Conservation (phyloP, 202 grass and related monocot genomes). For the Eragrostis tef region DNA sequence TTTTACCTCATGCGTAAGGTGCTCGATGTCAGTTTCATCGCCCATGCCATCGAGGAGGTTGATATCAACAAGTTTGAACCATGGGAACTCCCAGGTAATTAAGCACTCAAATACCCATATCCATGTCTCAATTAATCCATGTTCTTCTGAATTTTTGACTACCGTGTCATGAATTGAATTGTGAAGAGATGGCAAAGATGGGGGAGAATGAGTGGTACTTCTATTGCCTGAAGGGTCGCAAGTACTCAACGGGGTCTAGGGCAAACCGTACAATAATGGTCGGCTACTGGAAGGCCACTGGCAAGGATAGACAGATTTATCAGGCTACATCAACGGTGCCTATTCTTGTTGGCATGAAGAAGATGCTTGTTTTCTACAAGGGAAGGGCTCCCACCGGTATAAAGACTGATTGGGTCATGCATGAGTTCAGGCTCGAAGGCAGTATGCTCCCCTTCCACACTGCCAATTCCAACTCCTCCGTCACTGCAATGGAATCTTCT, state of each 20-base stretch:
- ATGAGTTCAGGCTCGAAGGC: constrained; percentile 71
- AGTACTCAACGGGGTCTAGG: constrained; percentile 72
- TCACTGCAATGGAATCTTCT: background rate
- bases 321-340: background rate
- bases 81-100: background rate
- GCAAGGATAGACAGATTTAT: constrained; percentile 70
- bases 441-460: constrained; percentile 1
- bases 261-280: constrained; percentile 68
- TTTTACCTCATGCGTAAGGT: constrained; percentile 57
- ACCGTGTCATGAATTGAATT: too few species aligned
- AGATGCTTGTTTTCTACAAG: constrained; percentile 85
- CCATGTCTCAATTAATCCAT: background rate
- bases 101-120: background rate
- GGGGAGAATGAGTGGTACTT: constrained; percentile 84
- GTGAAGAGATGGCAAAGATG: constrained; percentile 74
- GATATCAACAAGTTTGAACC: constrained; percentile 58
- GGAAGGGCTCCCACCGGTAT: constrained; percentile 65
- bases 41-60: constrained; percentile 39
- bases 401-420: constrained; percentile 92
- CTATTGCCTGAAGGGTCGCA: constrained; percentile 70
- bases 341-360: constrained; percentile 70
- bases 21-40: constrained; percentile 13
- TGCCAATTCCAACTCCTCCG: background rate
- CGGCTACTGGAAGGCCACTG: constrained; percentile 81
- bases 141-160: constrained; percentile 1